phyloP scores from a whole-genome alignment of 129 eudicot species.

The carrot (Daucus carota) region DH1_v3.0 NC_030384.2:38067001-38067500 shows the following conservation, averaged over 20 bases:
- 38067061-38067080: neutral
- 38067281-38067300: neutral
- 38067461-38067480: too few relatives aligned
- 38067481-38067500: too few relatives aligned
- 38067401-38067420: too few relatives aligned
- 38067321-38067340: too few relatives aligned
- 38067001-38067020: neutral
- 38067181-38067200: slow-evolving; percentile 1
- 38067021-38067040: neutral
- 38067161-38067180: neutral
- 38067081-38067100: neutral
- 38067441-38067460: too few relatives aligned
- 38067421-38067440: too few relatives aligned
- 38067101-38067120: neutral
- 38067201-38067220: neutral
- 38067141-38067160: neutral
- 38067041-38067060: neutral
- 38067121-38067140: neutral
- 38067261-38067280: neutral
- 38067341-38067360: too few relatives aligned
- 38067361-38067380: too few relatives aligned
- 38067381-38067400: too few relatives aligned
- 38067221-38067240: neutral
- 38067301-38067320: too few relatives aligned
- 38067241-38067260: neutral